phyloP scores from a whole-genome alignment of 225 moss, liverwort and hornwort genomes.

The Straminergon stramineum region DNA sequence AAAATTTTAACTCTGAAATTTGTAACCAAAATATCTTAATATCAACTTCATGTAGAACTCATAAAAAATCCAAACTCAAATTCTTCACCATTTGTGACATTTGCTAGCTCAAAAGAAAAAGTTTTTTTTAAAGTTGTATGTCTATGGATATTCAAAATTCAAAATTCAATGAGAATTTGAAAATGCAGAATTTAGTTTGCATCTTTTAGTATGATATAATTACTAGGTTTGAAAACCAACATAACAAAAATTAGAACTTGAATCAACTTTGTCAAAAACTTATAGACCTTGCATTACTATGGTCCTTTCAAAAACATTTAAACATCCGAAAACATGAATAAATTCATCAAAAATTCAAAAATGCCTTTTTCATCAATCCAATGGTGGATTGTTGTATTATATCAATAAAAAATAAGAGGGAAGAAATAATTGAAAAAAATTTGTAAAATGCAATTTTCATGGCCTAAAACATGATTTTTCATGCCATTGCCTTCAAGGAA shows the following conservation, averaged over 20 bases:
- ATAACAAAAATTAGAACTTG: neutral
- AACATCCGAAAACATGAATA: neutral
- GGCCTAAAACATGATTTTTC: neutral
- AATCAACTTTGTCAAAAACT: neutral
- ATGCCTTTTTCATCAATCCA: neutral
- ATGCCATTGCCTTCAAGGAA: accelerated
- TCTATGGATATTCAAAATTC: accelerated
- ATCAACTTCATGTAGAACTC: too few species aligned
- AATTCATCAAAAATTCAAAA: neutral
- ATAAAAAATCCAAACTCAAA: too few species aligned
- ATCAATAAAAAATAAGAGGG: neutral
- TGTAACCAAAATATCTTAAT: too few species aligned
- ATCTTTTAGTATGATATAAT: neutral
- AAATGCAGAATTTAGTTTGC: neutral
- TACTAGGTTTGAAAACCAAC: neutral
- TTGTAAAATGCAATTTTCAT: neutral
- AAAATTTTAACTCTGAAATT: neutral
- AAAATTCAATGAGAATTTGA: neutral
- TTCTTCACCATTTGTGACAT: neutral
- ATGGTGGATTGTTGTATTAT: neutral
- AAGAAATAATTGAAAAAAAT: neutral
- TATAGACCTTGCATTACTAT: neutral
- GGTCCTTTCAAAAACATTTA: neutral
- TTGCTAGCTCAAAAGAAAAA: neutral
- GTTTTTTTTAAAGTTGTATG: neutral